phyloP scores from a whole-genome alignment of 1,284 basidiomycete species.

The Ganoderma leucocontextum region DNA sequence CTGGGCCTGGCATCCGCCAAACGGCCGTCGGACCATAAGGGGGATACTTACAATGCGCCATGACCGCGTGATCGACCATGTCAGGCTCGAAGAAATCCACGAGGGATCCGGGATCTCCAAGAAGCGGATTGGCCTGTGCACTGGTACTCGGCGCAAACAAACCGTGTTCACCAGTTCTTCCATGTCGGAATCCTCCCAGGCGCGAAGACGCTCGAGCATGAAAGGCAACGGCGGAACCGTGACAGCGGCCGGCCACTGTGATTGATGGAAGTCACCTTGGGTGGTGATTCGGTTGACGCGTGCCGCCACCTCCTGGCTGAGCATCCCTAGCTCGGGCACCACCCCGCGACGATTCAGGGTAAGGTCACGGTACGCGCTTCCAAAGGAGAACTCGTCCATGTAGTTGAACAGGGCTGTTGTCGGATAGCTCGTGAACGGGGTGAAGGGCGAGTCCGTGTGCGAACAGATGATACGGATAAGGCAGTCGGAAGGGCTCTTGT shows the following conservation, averaged over 20 bases:
- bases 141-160: not conserved
- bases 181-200: not conserved
- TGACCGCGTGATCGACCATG: not conserved
- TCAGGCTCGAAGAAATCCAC: not conserved
- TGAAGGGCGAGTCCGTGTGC: not conserved
- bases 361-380: not conserved
- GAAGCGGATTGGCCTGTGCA: not conserved
- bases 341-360: not conserved
- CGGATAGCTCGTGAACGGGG: not conserved
- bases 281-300: not conserved
- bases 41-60: not conserved
- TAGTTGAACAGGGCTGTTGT: not conserved
- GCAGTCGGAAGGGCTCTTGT: not conserved
- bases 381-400: slow-evolving; percentile 1
- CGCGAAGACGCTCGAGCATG: not conserved
- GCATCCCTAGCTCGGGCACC: not conserved
- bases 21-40: not conserved
- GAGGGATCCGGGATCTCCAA: not conserved
- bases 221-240: not conserved
- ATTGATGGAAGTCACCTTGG: not conserved
- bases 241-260: not conserved
- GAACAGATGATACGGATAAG: not conserved
- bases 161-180: not conserved
- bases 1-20: not conserved
- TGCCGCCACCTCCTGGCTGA: not conserved